Conservation (phyloP, 2,329 filamentous ascomycete species). For the Cladophialophora bantiana region DNA sequence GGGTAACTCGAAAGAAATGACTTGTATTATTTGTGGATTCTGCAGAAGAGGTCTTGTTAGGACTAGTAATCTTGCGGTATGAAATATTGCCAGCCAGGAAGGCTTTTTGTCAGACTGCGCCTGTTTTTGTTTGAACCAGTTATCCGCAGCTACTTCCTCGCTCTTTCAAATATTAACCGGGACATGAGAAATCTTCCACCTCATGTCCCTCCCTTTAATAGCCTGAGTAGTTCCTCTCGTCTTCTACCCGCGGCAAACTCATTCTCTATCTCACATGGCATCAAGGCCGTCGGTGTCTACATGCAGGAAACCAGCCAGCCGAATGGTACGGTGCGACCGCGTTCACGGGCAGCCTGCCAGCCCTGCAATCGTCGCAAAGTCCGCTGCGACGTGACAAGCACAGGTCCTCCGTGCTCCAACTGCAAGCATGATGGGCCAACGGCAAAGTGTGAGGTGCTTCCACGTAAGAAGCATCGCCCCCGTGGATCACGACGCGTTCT, state of each 20-base stretch:
- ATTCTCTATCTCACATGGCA: not conserved
- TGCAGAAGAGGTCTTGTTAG: no score
- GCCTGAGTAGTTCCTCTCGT: not conserved
- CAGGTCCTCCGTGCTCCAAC: conserved; percentile 2
- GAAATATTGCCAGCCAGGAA: not conserved
- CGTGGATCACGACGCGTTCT: not conserved
- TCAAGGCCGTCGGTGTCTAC: not conserved
- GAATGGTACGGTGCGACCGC: not conserved
- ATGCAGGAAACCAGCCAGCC: not conserved
- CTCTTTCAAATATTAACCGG: not conserved
- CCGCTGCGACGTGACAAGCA: not conserved
- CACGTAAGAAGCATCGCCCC: conserved; percentile 3
- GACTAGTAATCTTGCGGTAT: no score
- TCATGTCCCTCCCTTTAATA: not conserved
- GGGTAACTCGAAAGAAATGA: no score
- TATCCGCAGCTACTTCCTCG: not conserved
- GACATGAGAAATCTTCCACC: not conserved
- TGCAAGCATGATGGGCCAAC: not conserved
- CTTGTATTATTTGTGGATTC: no score
- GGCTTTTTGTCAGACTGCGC: not conserved
- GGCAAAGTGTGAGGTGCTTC: conserved; percentile 3
- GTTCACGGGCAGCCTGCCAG: not conserved
- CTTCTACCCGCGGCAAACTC: not conserved
- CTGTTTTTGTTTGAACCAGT: not conserved
- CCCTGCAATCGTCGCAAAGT: not conserved